Conservation (phyloP, 139 green algal genomes). For the Closterium sp. region DNA sequence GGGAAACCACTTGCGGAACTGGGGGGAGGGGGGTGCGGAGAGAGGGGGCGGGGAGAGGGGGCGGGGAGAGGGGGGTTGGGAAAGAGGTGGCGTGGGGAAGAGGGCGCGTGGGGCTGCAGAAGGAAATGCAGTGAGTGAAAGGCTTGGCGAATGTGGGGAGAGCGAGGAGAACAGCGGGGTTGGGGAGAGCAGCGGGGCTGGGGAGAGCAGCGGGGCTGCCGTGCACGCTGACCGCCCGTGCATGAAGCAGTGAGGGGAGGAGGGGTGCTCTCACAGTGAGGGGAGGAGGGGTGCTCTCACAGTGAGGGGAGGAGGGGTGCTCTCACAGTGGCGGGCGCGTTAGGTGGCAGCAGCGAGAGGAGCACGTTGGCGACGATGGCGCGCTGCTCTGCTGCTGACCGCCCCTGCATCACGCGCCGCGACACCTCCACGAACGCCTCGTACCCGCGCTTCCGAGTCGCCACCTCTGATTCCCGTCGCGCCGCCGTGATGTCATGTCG, state of each 20-base stretch:
- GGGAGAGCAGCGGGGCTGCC: not conserved
- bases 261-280: too few species aligned
- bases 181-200: too few species aligned
- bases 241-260: not conserved
- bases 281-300: not conserved
- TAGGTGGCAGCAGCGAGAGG: slow-evolving; percentile 41
- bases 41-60: not conserved
- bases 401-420: slow-evolving; percentile 31
- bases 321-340: slow-evolving; percentile 35
- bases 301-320: not conserved
- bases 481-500: too few species aligned
- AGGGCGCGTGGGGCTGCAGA: too few species aligned
- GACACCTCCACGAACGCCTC: slow-evolving; percentile 45
- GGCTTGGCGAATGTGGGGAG: not conserved
- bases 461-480: not conserved
- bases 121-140: too few species aligned
- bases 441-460: slow-evolving; percentile 28
- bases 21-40: not conserved
- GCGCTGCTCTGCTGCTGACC: slow-evolving; percentile 25
- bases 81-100: too few species aligned
- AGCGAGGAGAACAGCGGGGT: not conserved
- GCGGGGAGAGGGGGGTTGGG: not conserved
- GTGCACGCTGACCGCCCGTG: too few species aligned
- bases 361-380: slow-evolving; percentile 30
- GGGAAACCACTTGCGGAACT: not conserved